Conservation (phyloP, 306 rosid species). For the Ziziphus jujuba region DNA sequence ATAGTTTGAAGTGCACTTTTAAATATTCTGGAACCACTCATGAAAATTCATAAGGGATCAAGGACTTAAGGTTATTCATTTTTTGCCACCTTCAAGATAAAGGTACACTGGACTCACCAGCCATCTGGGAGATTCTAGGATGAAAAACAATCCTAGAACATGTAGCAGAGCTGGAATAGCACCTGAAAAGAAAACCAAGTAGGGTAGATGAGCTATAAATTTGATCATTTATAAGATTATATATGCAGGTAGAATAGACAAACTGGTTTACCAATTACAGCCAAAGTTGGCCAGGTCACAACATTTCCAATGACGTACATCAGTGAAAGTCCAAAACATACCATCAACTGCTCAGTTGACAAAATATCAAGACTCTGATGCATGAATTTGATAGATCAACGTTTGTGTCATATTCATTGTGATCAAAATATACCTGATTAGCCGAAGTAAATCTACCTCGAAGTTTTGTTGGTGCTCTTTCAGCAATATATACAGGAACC, state of each 20-base stretch:
- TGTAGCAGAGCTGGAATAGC: conserved; percentile 57
- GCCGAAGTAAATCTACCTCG: conserved; percentile 34
- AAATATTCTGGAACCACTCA: no score
- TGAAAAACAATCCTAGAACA: conserved; percentile 60
- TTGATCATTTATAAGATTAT: background rate
- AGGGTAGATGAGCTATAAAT: conserved; percentile 4
- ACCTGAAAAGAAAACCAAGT: conserved; percentile 29
- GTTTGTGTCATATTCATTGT: background rate
- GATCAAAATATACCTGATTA: conserved; percentile 27
- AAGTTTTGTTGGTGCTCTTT: conserved; percentile 37
- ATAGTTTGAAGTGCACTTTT: background rate
- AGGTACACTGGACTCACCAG: conserved; percentile 51
- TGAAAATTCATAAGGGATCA: background rate
- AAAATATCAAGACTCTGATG: background rate
- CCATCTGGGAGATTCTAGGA: conserved; percentile 94
- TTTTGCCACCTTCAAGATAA: background rate
- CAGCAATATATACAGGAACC: conserved; percentile 34
- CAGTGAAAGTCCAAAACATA: conserved; percentile 24
- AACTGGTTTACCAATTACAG: conserved; percentile 33
- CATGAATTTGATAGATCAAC: background rate
- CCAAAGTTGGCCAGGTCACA: conserved; percentile 43
- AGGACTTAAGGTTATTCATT: background rate
- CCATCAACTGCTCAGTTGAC: conserved; percentile 16
- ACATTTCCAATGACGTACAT: conserved; percentile 31
- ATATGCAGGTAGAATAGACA: no score